These are phyloP conservation scores for Conticribra weissflogii DNA, from an alignment of 108 stramenopile genomes.

Conservation along the genomic window DNA sequence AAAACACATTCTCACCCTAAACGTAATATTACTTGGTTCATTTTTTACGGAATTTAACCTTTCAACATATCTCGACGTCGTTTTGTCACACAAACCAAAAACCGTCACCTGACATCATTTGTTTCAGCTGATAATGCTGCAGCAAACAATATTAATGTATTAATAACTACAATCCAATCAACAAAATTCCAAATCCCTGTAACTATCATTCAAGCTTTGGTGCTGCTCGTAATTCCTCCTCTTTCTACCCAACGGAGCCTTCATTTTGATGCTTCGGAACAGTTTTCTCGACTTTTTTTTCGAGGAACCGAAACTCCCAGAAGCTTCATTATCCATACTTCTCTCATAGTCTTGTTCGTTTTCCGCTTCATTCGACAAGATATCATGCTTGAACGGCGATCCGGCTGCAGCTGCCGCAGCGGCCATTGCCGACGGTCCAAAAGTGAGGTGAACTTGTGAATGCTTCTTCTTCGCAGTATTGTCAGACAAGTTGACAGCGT, in stretches of 20 bases:
- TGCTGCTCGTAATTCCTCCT: background rate
- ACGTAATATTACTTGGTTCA: too few species aligned
- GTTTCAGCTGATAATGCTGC: too few species aligned
- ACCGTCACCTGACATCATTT: too few species aligned
- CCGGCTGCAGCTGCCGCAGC: background rate
- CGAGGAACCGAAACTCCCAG: background rate
- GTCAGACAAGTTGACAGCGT: background rate
- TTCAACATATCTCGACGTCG: too few species aligned
- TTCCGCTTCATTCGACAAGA: background rate
- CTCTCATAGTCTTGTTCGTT: background rate
- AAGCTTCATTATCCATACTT: too few species aligned
- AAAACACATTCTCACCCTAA: too few species aligned
- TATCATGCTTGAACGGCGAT: background rate
- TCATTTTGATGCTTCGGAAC: background rate
- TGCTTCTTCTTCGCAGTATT: background rate
- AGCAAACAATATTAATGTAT: too few species aligned
- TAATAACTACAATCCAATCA: too few species aligned
- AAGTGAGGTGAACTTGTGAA: background rate
- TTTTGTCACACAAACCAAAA: too few species aligned
- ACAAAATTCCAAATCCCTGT: background rate
- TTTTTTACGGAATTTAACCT: too few species aligned
- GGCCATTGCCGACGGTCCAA: background rate
- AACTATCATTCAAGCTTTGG: background rate
- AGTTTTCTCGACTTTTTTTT: background rate
- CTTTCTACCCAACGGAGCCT: background rate